phyloP scores from a whole-genome alignment of 768 basidiomycete genomes.

The Trametes villosa region DNA sequence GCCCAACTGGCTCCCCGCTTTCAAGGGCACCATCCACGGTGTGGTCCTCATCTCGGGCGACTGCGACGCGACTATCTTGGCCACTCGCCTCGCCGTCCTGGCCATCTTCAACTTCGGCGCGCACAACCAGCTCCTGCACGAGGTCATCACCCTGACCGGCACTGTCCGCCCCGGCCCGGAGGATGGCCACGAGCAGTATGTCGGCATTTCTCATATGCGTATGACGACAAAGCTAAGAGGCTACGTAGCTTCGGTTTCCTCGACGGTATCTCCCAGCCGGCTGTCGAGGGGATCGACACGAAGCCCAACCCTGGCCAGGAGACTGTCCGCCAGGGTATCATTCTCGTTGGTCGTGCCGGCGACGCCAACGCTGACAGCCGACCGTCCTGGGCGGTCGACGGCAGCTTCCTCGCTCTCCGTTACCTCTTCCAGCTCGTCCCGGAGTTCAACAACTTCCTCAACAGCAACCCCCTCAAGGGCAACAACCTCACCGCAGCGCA shows the following conservation, averaged over 20 bases:
- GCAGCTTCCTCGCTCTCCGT: slow-evolving; percentile 38
- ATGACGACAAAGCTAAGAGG: not conserved
- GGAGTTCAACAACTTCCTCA: slow-evolving; percentile 38
- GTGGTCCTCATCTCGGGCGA: slow-evolving; percentile 55
- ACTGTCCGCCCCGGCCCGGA: slow-evolving; percentile 34
- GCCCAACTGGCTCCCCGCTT: slow-evolving; percentile 53
- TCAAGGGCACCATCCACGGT: slow-evolving; percentile 51
- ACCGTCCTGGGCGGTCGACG: slow-evolving; percentile 37
- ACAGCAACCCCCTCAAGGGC: slow-evolving; percentile 25
- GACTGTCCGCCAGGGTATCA: slow-evolving; percentile 33
- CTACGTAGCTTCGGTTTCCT: slow-evolving; percentile 32
- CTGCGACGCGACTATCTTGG: slow-evolving; percentile 40
- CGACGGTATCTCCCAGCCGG: slow-evolving; percentile 38
- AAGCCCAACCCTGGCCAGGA: slow-evolving; percentile 28
- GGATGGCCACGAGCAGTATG: slow-evolving; percentile 36
- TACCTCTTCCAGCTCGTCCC: slow-evolving; percentile 41
- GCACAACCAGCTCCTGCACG: slow-evolving; percentile 42
- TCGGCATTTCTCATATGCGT: not conserved
- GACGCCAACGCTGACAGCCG: slow-evolving; percentile 35
- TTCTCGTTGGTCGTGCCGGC: slow-evolving; percentile 29
- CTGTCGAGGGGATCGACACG: slow-evolving; percentile 33
- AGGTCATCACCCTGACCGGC: slow-evolving; percentile 43
- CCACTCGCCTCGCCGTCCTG: slow-evolving; percentile 25
- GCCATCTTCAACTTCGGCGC: slow-evolving; percentile 34
- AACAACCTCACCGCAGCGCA: slow-evolving; percentile 24